These are phyloP conservation scores for Debaryomyces fabryi DNA, from an alignment of 1,139 yeast genomes.

Conservation along the genomic window DNA sequence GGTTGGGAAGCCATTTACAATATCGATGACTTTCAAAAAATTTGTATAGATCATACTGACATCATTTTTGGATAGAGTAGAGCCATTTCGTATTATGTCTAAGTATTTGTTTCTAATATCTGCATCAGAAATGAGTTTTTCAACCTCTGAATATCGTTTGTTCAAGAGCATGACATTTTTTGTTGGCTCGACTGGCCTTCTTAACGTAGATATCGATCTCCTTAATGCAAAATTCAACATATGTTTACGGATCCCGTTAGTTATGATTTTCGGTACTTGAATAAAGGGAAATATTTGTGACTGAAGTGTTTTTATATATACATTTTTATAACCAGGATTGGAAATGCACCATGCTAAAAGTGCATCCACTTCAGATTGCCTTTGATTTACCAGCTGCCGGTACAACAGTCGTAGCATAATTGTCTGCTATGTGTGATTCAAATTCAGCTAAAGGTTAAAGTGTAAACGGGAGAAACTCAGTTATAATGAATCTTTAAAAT, in stretches of 20 bases:
- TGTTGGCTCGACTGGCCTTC: not conserved
- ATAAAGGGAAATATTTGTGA: conserved; percentile 9
- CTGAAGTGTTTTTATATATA: conserved; percentile 8
- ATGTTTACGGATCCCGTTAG: not conserved
- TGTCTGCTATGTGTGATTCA: not conserved
- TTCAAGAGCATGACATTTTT: not conserved
- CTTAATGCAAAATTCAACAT: not conserved
- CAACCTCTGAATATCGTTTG: conserved; percentile 16
- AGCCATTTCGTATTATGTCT: conserved; percentile 8
- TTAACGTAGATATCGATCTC: not conserved
- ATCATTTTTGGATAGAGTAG: conserved; percentile 15
- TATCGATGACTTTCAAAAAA: conserved; percentile 20
- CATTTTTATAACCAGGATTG: conserved; percentile 11
- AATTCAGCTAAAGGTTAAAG: too few species aligned
- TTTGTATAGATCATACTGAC: conserved; percentile 16
- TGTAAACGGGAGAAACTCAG: not conserved
- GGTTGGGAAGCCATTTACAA: conserved; percentile 21
- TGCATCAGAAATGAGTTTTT: conserved; percentile 17
- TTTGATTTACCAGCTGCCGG: conserved; percentile 5
- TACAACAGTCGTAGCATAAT: conserved; percentile 11
- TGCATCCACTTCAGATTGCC: conserved; percentile 5
- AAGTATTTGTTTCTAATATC: conserved; percentile 16
- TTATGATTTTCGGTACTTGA: not conserved
- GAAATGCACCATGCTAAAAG: conserved; percentile 10
- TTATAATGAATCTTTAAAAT: conserved; percentile 11